These are phyloP conservation scores for Pseudozyma tsukubaensis DNA, from an alignment of 1,284 basidiomycete genomes.

Conservation along the genomic window DNA sequence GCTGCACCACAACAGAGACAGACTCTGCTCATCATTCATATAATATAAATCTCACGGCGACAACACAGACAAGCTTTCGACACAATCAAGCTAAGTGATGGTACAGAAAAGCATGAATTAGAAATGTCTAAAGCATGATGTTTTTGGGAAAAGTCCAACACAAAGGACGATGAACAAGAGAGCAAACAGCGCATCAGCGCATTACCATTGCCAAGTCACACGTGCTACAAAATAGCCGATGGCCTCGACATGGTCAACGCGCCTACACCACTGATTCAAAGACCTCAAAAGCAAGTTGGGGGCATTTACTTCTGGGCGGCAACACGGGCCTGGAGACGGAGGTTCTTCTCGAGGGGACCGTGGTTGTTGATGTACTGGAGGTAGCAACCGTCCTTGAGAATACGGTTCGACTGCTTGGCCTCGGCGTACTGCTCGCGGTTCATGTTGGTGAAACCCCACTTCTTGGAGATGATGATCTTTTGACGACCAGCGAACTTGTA, in stretches of 20 bases:
- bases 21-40: too few relatives aligned
- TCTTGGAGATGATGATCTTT: slow-evolving; percentile 88
- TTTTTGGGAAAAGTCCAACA: neutral
- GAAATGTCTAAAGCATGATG: slow-evolving; percentile 29
- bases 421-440: slow-evolving; percentile 88
- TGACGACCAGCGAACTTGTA: slow-evolving; percentile 99
- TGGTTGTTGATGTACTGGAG: slow-evolving; percentile 68
- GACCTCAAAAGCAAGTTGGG: neutral
- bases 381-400: slow-evolving; percentile 68
- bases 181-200: slow-evolving; percentile 35
- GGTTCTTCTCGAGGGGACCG: slow-evolving; percentile 65
- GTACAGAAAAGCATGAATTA: slow-evolving; percentile 38
- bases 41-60: too few relatives aligned
- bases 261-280: slow-evolving; percentile 28
- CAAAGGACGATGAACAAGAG: slow-evolving; percentile 2
- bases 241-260: slow-evolving; percentile 3
- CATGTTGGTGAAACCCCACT: slow-evolving; percentile 91
- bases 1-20: too few relatives aligned
- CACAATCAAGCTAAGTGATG: slow-evolving; percentile 9
- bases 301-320: slow-evolving; percentile 64
- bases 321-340: slow-evolving; percentile 65
- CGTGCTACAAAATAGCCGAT: neutral
- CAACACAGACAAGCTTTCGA: too few relatives aligned
- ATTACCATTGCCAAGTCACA: neutral
- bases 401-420: slow-evolving; percentile 79